Evolutionary conservation across 169 alveolate species (phyloP), one percentile per base, ranked within the genome.

Genomic region (Cyclospora cayetanensis): DNA sequence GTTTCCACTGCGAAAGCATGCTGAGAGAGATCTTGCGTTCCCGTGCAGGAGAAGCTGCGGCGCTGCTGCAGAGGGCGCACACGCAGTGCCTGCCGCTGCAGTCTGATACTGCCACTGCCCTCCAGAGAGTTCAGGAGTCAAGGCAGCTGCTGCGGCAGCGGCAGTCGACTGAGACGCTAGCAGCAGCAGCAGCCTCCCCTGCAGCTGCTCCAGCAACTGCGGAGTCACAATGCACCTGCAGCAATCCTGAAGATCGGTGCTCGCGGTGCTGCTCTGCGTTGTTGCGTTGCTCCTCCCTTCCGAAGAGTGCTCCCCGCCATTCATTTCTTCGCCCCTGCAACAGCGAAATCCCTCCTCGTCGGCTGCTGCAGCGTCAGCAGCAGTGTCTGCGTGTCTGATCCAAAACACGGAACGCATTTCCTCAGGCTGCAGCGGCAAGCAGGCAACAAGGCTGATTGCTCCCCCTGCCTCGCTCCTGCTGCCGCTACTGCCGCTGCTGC

Each of bases 341-440:
- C 86, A 76, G 86, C 29, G 43, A 76, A 43, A 42, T 4, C 53
- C 63, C 3, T 53, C 90, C 31, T 53, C 77, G 31, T 37, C 63
- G 2, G 68, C 68, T 31, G 79, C 79, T 11, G 76, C 79, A 35
- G 90, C 79, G 18, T 50, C 72, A 52, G 77, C 76, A 22, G 79
- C 37, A 31, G 90, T 55, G 4, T 60, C 79, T 60, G 90, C 90
- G 22, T 82, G 79, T 7, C 90, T 1, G 11, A 63, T 39, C 80
- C 82, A 43, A 52, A 88, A 88, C 37, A 88, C 88, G n/a, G 80
- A 50, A 9, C 43, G 74, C 74, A 88, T 34, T 53, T 88, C 92
- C 63, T 29, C 76, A 25, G 92, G 92, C 52, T 70, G 92, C 65
- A 88, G 88, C n/a, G 92, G 92, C 53, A 88, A 50, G 55, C 92